Conservation (phyloP, 768 basidiomycete genomes). For the Tulasnella sp. region DNA sequence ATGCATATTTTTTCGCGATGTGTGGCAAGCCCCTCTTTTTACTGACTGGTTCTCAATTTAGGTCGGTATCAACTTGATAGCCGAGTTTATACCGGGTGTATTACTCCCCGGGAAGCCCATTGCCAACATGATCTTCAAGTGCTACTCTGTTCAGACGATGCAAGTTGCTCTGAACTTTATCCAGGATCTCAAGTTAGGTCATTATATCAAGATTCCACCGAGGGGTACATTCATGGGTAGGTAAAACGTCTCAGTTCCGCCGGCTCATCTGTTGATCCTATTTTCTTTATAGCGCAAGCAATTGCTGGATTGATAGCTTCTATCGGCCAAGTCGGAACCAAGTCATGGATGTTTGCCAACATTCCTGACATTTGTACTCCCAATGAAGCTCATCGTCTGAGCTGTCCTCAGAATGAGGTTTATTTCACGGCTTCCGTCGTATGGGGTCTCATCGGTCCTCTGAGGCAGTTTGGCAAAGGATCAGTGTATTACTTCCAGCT, state of each 20-base stretch:
- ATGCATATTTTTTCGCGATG: background rate
- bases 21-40: background rate
- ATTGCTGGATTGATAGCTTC: slow-evolving; percentile 25
- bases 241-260: background rate
- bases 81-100: slow-evolving; percentile 33
- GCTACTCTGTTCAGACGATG: slow-evolving; percentile 27
- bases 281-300: slow-evolving; percentile 25
- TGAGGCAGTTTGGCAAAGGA: slow-evolving; percentile 29
- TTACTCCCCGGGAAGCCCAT: slow-evolving; percentile 31
- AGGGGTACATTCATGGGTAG: slow-evolving; percentile 30
- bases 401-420: slow-evolving; percentile 29
- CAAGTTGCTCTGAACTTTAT: slow-evolving; percentile 22
- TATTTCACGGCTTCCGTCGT: slow-evolving; percentile 32
- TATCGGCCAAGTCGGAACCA: slow-evolving; percentile 30
- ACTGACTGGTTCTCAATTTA: slow-evolving; percentile 4
- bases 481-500: slow-evolving; percentile 30
- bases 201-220: slow-evolving; percentile 40
- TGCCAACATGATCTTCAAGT: slow-evolving; percentile 35
- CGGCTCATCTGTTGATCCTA: background rate
- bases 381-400: slow-evolving; percentile 26
- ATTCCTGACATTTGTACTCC: slow-evolving; percentile 31
- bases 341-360: slow-evolving; percentile 27
- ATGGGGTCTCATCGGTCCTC: slow-evolving; percentile 38
- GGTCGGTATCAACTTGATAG: slow-evolving; percentile 32
- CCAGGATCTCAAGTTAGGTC: slow-evolving; percentile 30